These are phyloP conservation scores for Calamus simplicifolius DNA, from an alignment of 176 grass and related monocot species.

Conservation along the genomic window DNA sequence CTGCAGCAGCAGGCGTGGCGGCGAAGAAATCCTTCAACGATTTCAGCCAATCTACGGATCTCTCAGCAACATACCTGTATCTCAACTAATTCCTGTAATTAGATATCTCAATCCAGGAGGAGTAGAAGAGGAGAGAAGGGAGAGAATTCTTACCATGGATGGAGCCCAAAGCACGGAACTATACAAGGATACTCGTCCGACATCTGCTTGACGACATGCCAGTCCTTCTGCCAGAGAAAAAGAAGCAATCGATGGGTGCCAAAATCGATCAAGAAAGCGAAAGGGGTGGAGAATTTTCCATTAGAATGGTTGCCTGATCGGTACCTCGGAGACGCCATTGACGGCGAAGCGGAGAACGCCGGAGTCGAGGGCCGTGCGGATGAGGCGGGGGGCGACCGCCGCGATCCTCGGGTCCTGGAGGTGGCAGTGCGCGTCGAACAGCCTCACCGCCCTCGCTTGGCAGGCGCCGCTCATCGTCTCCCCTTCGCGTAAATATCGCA, in stretches of 20 bases:
- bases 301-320: too few species aligned
- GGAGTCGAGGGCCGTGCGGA: conserved; percentile 45
- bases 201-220: conserved; percentile 76
- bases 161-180: conserved; percentile 78
- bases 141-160: conserved; percentile 46
- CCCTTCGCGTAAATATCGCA: background rate
- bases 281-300: too few species aligned
- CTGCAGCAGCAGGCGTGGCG: conserved; percentile 48
- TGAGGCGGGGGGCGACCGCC: conserved; percentile 38
- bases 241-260: background rate
- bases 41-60: conserved; percentile 65
- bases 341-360: conserved; percentile 62
- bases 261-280: too few species aligned
- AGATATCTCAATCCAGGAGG: background rate
- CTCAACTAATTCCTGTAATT: background rate
- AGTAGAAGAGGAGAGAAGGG: background rate
- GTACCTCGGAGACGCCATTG: conserved; percentile 66
- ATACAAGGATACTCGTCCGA: conserved; percentile 52
- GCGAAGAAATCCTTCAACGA: conserved; percentile 46
- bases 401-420: conserved; percentile 66
- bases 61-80: conserved; percentile 58
- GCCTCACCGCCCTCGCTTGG: conserved; percentile 14
- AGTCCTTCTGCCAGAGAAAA: conserved; percentile 45
- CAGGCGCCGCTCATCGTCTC: background rate
- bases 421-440: conserved; percentile 93